phyloP scores from a whole-genome alignment of 176 grass and related monocot genomes.

The Avena atlantica region DNA sequence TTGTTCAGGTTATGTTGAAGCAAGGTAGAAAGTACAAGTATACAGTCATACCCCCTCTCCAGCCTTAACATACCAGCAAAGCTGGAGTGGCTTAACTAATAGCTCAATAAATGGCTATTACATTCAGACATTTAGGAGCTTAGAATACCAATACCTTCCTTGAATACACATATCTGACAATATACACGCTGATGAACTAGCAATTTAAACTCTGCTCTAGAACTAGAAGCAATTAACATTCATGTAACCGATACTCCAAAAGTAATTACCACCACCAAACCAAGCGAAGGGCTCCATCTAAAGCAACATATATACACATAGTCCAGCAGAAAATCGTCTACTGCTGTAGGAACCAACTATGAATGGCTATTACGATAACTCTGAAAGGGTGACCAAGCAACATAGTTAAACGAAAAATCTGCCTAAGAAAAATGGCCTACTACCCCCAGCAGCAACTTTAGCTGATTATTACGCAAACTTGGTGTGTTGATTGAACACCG shows the following conservation, averaged over 20 bases:
- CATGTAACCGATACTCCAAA: background rate
- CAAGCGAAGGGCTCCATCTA: no score
- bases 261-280: background rate
- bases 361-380: no score
- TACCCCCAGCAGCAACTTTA: no score
- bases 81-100: background rate
- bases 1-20: no score
- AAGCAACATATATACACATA: no score
- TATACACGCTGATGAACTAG: background rate
- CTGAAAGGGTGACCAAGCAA: no score
- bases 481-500: no score
- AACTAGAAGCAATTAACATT: constrained; percentile 15
- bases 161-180: constrained; percentile 37
- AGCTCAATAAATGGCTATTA: background rate
- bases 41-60: background rate
- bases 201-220: background rate
- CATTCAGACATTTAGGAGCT: background rate
- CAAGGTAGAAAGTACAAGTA: background rate
- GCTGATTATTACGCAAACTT: no score
- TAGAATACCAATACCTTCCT: background rate
- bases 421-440: no score
- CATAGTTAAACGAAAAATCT: no score
- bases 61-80: background rate
- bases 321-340: no score
- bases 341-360: no score